Conservation (phyloP, 2,329 filamentous ascomycete genomes). For the Nemania serpens region DNA sequence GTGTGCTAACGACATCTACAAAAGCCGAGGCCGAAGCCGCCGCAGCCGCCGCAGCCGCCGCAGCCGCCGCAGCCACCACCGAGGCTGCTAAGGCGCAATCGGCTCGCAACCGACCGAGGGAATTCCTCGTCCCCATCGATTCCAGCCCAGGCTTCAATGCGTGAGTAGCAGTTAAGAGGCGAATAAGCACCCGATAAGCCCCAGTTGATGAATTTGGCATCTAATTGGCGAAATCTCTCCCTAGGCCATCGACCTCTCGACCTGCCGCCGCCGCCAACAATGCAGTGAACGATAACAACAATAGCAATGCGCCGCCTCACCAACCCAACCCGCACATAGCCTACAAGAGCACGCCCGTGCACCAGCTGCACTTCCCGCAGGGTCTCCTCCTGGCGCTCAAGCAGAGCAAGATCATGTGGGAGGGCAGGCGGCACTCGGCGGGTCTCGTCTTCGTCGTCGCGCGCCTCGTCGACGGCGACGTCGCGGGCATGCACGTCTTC, state of each 20-base stretch:
- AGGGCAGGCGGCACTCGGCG: slow-evolving; percentile 1
- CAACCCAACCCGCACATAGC: slow-evolving; percentile 8
- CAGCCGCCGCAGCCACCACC: too few relatives aligned
- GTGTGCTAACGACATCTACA: background rate
- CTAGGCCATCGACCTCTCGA: background rate
- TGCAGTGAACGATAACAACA: background rate
- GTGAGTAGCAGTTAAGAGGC: too few relatives aligned
- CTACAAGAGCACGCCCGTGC: slow-evolving; percentile 15
- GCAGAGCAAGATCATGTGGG: slow-evolving; percentile 14
- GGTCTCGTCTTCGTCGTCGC: slow-evolving; percentile 15
- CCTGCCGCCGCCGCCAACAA: background rate
- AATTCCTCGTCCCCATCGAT: slow-evolving; percentile 8
- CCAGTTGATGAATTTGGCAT: background rate
- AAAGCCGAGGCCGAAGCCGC: background rate
- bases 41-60: background rate
- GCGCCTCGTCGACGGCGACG: slow-evolving; percentile 10
- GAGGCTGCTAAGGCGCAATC: too few relatives aligned
- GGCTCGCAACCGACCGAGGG: background rate
- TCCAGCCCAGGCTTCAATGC: background rate
- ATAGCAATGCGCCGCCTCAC: background rate
- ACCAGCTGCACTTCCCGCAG: slow-evolving; percentile 23
- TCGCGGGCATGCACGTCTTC: slow-evolving; percentile 18
- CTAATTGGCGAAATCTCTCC: too few relatives aligned
- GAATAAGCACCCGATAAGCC: background rate
- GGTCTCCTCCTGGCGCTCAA: slow-evolving; percentile 8